These are phyloP conservation scores for Cucumis cinereus DNA, from an alignment of 306 rosid species.

Conservation along the genomic window DNA sequence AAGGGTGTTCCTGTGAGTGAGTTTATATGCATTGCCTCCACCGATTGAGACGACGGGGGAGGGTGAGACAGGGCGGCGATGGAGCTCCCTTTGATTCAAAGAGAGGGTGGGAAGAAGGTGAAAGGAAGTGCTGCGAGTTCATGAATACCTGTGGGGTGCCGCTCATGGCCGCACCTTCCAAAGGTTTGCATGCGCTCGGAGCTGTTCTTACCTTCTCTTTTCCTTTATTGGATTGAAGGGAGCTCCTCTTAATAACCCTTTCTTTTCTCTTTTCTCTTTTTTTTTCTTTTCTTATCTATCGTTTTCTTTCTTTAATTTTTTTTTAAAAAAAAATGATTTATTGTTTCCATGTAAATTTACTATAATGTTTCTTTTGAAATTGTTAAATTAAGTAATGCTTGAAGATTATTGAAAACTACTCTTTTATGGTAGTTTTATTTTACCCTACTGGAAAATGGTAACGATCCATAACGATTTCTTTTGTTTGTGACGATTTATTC, in stretches of 20 bases:
- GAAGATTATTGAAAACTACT: neutral
- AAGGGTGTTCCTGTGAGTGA: neutral
- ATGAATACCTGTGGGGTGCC: slow-evolving; percentile 34
- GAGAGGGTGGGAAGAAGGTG: slow-evolving; percentile 30
- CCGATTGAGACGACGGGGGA: neutral
- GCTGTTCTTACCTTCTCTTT: slow-evolving; percentile 8
- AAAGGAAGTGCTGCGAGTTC: slow-evolving; percentile 51
- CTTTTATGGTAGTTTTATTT: neutral
- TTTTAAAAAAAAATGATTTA: neutral
- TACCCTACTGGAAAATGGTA: no score
- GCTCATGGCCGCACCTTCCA: neutral
- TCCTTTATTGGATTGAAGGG: slow-evolving; percentile 15
- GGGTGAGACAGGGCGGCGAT: neutral
- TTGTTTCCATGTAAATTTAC: neutral
- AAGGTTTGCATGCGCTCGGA: slow-evolving; percentile 9
- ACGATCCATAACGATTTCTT: no score
- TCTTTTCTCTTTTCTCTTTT: neutral
- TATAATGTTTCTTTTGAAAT: neutral
- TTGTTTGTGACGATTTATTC: no score
- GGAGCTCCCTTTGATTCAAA: slow-evolving; percentile 57
- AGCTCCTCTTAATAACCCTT: neutral
- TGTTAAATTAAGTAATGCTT: neutral
- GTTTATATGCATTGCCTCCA: neutral
- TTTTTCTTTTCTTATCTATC: neutral
- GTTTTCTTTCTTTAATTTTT: no score